These are phyloP conservation scores for Alloteropsis semialata DNA, from an alignment of 176 grass and related monocot genomes.

Conservation along the genomic window DNA sequence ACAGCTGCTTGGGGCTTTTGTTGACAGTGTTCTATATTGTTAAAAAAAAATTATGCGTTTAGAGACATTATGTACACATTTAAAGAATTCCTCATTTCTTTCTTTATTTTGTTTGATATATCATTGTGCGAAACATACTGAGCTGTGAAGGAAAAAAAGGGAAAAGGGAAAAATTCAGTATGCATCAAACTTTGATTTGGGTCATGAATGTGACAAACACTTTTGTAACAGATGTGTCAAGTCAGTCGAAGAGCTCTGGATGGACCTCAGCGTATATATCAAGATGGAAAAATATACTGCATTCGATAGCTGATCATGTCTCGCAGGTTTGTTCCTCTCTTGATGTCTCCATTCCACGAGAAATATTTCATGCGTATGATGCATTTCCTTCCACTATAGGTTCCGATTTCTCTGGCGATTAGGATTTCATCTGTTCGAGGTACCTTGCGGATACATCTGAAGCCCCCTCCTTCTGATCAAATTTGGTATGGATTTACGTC, in stretches of 20 bases:
- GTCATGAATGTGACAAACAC: slow-evolving; percentile 21
- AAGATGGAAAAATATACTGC: slow-evolving; percentile 83
- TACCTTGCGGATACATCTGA: slow-evolving; percentile 74
- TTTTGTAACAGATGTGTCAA: slow-evolving; percentile 64
- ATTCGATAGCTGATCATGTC: slow-evolving; percentile 95
- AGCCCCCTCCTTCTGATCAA: slow-evolving; percentile 89
- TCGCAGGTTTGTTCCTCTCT: slow-evolving; percentile 66
- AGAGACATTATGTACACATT: background rate
- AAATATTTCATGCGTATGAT: background rate
- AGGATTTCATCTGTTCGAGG: slow-evolving; percentile 65
- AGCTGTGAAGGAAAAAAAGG: background rate
- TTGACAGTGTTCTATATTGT: background rate
- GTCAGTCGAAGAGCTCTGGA: slow-evolving; percentile 57
- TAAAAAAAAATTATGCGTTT: background rate
- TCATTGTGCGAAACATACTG: background rate
- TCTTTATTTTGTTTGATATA: background rate
- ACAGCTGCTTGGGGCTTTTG: background rate
- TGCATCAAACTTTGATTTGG: slow-evolving; percentile 3
- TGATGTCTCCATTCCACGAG: background rate
- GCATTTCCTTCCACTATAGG: slow-evolving; percentile 45
- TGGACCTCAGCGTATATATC: slow-evolving; percentile 71
- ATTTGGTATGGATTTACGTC: slow-evolving; percentile 87
- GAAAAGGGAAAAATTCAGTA: background rate
- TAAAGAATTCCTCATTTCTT: background rate
- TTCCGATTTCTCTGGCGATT: slow-evolving; percentile 82